Evolutionary conservation across 441 rosid species (phyloP).

Genomic region (Aquilaria agallochum): DNA sequence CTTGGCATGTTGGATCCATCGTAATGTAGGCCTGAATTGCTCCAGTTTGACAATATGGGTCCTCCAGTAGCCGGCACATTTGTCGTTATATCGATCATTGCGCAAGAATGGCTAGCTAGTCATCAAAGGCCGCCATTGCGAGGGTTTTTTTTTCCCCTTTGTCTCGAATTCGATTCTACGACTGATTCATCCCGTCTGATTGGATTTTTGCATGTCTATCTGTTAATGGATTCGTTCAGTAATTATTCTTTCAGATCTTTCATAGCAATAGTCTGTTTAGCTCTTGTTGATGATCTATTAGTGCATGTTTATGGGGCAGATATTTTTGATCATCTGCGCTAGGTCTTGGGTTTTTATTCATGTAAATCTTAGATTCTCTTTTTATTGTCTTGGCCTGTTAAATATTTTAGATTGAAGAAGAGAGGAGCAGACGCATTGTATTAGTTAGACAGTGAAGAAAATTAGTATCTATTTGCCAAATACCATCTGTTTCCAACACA

Average conservation of each 20-base stretch:
- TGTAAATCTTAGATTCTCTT: no score
- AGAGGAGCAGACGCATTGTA: neutral
- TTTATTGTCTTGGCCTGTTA: no score
- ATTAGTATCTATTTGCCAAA: neutral
- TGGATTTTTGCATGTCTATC: neutral
- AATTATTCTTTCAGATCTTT: slow-evolving; percentile 8
- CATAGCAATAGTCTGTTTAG: neutral
- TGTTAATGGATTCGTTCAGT: slow-evolving; percentile 25
- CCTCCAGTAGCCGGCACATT: no score
- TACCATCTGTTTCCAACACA: no score
- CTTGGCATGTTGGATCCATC: no score
- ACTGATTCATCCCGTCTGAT: no score
- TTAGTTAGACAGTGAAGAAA: neutral
- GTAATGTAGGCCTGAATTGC: no score
- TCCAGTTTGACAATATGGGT: no score
- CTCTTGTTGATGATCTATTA: neutral
- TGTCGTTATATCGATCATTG: no score
- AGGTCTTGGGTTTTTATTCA: neutral
- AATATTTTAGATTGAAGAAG: neutral
- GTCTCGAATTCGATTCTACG: neutral
- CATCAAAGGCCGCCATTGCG: slow-evolving; percentile 62
- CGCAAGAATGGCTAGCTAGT: slow-evolving; percentile 63
- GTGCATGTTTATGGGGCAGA: neutral
- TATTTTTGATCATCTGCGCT: neutral
- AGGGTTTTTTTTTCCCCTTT: slow-evolving; percentile 27